Evolutionary conservation across 2,329 filamentous ascomycete genomes (phyloP), one percentile per base, ranked within the genome.

Genomic region (Aspergillus jensenii): DNA sequence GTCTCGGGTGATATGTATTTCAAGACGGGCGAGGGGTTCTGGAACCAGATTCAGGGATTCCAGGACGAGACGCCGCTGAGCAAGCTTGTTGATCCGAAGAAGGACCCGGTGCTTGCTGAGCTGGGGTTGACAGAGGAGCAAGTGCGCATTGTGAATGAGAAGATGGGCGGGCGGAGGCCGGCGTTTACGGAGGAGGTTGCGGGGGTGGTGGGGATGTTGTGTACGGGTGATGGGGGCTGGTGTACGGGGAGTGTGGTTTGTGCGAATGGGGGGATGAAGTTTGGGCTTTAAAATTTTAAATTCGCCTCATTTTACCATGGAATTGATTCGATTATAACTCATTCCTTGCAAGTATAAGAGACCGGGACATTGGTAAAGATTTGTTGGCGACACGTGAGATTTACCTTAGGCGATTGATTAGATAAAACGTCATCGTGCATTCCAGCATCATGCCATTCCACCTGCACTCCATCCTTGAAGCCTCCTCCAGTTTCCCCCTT

Each of bases 171-270:
- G 1, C 81, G 84, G 15, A 80, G 87, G 62, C 84, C 83, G 4
- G 90, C 82, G 3, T 90, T 89, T 69, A 83, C 85, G 31, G 77
- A 80, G 50, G 90, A 93, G 77, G 81, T 93, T 72, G 90, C 89
- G 0, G 90, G 89, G 0, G 83, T 91, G 5, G 87, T 92, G 17
- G 89, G 84, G 2, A 91, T 93, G 88, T 75, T 93, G 21, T 91
- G 89, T 70, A 82, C 83, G 5, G 79, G 81, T 6, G 90, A 93
- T 70, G 82, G 84, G n/a, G 83, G 79, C 7, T 93, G 90, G 90
- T 88, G 86, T 68, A 95, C 90, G 0, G 90, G 90, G 1, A 89
- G 88, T 72, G 88, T 92, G 23, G 84, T 95, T 4, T 90, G 87
- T 76, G 89, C 90, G 7, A 93, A 93, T 69, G 90, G 90, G 1